Conservation (phyloP, 2,329 filamentous ascomycete species). For the Colletotrichum brevisporum region DNA sequence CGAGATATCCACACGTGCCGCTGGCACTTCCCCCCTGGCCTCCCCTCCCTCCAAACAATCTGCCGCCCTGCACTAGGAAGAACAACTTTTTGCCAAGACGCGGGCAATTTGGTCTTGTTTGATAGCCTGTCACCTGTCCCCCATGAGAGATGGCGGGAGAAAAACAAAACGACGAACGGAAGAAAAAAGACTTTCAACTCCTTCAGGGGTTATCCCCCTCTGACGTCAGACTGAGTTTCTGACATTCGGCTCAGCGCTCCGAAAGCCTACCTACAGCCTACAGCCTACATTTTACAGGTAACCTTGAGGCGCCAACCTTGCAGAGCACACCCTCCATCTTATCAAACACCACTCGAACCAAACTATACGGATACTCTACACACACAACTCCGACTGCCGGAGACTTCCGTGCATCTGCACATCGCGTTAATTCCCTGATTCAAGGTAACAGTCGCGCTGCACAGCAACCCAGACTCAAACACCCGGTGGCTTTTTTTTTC, state of each 20-base stretch:
- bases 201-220: slow-evolving; percentile 19
- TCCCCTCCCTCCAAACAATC: background rate
- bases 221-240: slow-evolving; percentile 23
- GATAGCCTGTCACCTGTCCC: slow-evolving; percentile 11
- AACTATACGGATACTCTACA: too few relatives aligned
- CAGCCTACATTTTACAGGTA: too few relatives aligned
- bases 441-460: too few relatives aligned
- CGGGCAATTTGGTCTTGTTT: slow-evolving; percentile 13
- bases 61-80: background rate
- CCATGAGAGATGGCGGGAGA: too few relatives aligned
- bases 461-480: too few relatives aligned
- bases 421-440: too few relatives aligned
- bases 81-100: slow-evolving; percentile 3
- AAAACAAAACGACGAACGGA: background rate
- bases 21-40: background rate
- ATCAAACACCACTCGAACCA: background rate
- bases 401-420: too few relatives aligned
- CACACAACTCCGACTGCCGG: too few relatives aligned
- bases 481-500: too few relatives aligned
- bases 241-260: background rate
- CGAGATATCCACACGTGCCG: slow-evolving; percentile 12
- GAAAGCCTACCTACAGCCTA: background rate
- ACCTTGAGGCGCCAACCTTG: too few relatives aligned
- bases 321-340: background rate
- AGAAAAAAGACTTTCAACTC: background rate